Evolutionary conservation across 129 eudicot species (phyloP), one percentile per base, ranked within the genome.

Genomic region (Erigeron canadensis): DNA sequence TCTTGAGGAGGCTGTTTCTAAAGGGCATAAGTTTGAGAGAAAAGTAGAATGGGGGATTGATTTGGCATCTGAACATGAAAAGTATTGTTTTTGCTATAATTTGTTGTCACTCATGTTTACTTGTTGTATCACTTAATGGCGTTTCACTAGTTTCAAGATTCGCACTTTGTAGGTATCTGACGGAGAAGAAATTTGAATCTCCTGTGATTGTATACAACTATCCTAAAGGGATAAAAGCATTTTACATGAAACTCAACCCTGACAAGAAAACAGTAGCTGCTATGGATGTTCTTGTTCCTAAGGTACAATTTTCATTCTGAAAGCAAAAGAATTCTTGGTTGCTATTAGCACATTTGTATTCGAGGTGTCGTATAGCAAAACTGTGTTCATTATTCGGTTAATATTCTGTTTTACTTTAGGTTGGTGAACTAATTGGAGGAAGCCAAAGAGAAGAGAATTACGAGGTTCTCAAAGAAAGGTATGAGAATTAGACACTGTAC

Each of bases 201-300:
- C 82, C 98, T 47, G 92, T 89, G n/a, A 93, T 93, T 71, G 96
- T 93, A 21, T 93, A 85, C 65, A 85, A 93, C 87, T 93, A 93
- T 82, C 98, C 98, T 6, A 93, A 93, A 77, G 90, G 80, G 16
- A 93, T 93, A 41, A 93, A 93, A 84, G 96, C 98, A 6, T 89
- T 89, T 56, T 93, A 93, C 77, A 93, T 93, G 96, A 89, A 88
- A 82, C 74, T 89, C 69, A 93, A 89, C 53, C 86, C 88, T 2
- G 95, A 93, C 71, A 83, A 88, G 48, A 87, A 87, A 79, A 93
- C 96, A 37, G 95, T 93, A 65, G 98, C 96, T 70, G 98, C 98
- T n/a, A 93, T 93, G 98, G 96, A 93, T 72, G 96, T 93, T 58
- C 98, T 93, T 79, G 96, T 93, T 19, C 98, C 96, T 22, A 93